Evolutionary conservation across 108 stramenopile species (phyloP).

Genomic region (Nitzschia sp.): DNA sequence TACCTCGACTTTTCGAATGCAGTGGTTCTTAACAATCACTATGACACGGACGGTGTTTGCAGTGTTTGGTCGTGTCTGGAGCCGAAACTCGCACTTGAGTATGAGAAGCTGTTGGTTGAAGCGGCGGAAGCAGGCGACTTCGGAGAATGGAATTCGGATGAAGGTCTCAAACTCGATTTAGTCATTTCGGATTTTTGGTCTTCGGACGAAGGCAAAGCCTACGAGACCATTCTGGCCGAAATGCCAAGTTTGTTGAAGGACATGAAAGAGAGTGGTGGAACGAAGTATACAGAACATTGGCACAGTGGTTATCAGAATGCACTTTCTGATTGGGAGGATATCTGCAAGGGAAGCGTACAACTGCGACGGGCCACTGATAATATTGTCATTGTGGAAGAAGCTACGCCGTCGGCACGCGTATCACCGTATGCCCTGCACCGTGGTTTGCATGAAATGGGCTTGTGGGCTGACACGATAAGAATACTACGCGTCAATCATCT

Average conservation of each 20-base stretch:
- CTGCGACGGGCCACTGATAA: not conserved
- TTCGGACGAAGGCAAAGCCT: constrained; percentile 7
- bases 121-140: constrained; percentile 28
- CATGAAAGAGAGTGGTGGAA: constrained; percentile 7
- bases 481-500: constrained; percentile 1
- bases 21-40: constrained; percentile 25
- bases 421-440: constrained; percentile 18
- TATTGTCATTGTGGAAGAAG: not conserved
- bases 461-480: not conserved
- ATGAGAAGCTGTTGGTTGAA: constrained; percentile 1
- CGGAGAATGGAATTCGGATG: constrained; percentile 27
- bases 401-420: not conserved
- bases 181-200: not conserved
- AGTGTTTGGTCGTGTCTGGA: constrained; percentile 20
- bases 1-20: not conserved
- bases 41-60: constrained; percentile 26
- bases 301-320: constrained; percentile 6
- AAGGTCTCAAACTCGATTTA: constrained; percentile 18
- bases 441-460: constrained; percentile 2
- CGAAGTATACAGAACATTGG: constrained; percentile 9
- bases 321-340: constrained; percentile 3
- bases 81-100: constrained; percentile 7
- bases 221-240: not conserved
- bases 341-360: not conserved
- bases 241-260: constrained; percentile 20